These are phyloP conservation scores for Collybia mongolica DNA, from an alignment of 768 basidiomycete genomes.

Conservation along the genomic window DNA sequence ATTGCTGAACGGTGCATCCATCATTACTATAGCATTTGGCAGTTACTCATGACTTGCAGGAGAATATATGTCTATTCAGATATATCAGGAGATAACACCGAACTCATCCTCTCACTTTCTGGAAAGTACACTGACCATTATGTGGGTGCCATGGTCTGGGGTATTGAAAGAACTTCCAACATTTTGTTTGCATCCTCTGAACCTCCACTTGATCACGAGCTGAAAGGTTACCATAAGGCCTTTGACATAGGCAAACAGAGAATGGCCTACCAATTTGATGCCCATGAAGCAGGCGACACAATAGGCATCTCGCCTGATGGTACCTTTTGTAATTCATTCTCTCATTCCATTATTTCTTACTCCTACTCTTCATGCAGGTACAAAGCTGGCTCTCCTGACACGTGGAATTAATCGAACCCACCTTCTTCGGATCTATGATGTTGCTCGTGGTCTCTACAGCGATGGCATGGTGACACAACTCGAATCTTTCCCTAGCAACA, in stretches of 20 bases:
- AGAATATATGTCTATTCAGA: conserved; percentile 20
- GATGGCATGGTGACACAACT: conserved; percentile 30
- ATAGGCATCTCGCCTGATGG: conserved; percentile 46
- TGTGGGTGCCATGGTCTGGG: conserved; percentile 56
- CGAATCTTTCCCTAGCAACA: conserved; percentile 27
- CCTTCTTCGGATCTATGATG: conserved; percentile 52
- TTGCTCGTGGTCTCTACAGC: conserved; percentile 28
- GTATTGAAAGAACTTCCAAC: conserved; percentile 32
- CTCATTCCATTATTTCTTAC: neutral
- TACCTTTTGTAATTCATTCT: conserved; percentile 15
- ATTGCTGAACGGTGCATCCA: conserved; percentile 8
- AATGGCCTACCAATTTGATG: conserved; percentile 35
- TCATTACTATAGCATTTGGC: neutral
- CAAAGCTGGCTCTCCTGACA: conserved; percentile 31
- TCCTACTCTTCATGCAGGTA: conserved; percentile 19
- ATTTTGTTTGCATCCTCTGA: conserved; percentile 60
- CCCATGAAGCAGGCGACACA: conserved; percentile 52
- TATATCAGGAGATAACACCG: conserved; percentile 7
- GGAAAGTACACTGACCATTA: conserved; percentile 19
- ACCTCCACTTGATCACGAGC: conserved; percentile 24
- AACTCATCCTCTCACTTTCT: conserved; percentile 11
- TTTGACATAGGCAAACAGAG: conserved; percentile 38
- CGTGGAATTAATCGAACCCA: conserved; percentile 24
- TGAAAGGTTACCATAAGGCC: conserved; percentile 46
- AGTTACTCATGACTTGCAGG: conserved; percentile 11